Evolutionary conservation across 2,329 filamentous ascomycete species (phyloP).

Genomic region (Coniochaeta sp.): DNA sequence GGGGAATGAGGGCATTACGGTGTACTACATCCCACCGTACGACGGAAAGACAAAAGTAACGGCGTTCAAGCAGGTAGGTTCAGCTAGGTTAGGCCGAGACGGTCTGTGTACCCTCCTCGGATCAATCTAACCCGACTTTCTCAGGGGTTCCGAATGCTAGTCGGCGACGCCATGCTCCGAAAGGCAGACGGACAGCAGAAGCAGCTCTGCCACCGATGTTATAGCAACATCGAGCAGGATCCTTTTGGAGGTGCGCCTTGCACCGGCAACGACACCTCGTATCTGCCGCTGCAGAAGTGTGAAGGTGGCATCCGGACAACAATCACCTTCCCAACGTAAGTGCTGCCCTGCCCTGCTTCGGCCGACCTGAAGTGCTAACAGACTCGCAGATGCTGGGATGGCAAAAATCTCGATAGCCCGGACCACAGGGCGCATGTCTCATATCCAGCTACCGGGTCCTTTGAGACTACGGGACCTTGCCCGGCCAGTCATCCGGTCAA

Average conservation of each 20-base stretch:
- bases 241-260: conserved; percentile 9
- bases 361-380: not conserved
- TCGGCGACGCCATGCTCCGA: conserved; percentile 19
- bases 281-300: conserved; percentile 27
- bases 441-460: conserved; percentile 31
- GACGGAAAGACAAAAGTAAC: conserved; percentile 30
- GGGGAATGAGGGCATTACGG: conserved; percentile 25
- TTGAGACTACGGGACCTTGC: conserved; percentile 23
- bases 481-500: conserved; percentile 32
- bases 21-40: conserved; percentile 32
- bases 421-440: conserved; percentile 35
- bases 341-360: not conserved
- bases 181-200: conserved; percentile 9
- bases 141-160: conserved; percentile 30
- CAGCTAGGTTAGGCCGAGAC: conserved; percentile 5
- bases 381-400: conserved; percentile 41
- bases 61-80: conserved; percentile 28
- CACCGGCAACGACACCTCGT: conserved; percentile 20
- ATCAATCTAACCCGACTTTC: not conserved
- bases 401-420: conserved; percentile 36
- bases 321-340: conserved; percentile 31
- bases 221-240: conserved; percentile 1
- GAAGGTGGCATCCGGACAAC: conserved; percentile 32
- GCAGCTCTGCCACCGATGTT: conserved; percentile 13
- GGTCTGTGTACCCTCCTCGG: not conserved